A percentile compares a stretch with the other conserved stretches of the same genome.
phyloP scores from a whole-genome alignment of 2,329 filamentous ascomycete genomes.

The Drechmeria coniospora region DNA sequence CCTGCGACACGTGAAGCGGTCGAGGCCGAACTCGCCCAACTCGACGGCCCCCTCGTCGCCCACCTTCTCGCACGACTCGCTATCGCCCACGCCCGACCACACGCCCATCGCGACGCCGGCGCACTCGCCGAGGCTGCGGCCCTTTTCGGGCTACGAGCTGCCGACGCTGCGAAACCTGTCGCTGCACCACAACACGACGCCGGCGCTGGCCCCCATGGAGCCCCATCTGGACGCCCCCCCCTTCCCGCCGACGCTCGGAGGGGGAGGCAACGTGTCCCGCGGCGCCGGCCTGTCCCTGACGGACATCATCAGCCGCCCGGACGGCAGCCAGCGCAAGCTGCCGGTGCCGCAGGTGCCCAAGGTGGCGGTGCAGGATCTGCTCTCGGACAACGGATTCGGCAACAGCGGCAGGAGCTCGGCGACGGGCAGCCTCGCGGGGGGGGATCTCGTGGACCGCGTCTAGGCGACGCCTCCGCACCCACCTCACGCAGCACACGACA shows the following conservation, averaged over 20 bases:
- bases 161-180: constrained; percentile 63
- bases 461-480: constrained; percentile 14
- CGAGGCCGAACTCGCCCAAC: constrained; percentile 82
- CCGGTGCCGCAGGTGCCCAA: constrained; percentile 85
- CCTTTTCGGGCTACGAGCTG: constrained; percentile 63
- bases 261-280: constrained; percentile 33
- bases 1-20: constrained; percentile 68
- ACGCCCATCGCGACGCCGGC: constrained; percentile 96
- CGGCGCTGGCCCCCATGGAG: constrained; percentile 43
- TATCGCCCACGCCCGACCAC: constrained; percentile 90
- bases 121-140: constrained; percentile 80
- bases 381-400: constrained; percentile 52
- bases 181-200: constrained; percentile 35
- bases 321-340: constrained; percentile 78
- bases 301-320: constrained; percentile 82
- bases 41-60: constrained; percentile 92
- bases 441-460: constrained; percentile 46
- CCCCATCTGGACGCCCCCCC: constrained; percentile 32
- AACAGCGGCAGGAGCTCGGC: constrained; percentile 64
- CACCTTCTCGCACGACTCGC: constrained; percentile 89
- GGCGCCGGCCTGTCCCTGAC: constrained; percentile 64
- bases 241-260: constrained; percentile 33
- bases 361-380: constrained; percentile 71
- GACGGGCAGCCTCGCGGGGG: constrained; percentile 61
- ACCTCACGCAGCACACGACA: constrained; percentile 17